Evolutionary conservation across 805 yeast species (phyloP), one percentile per base, ranked within the genome.

Genomic region (Cephaloascus albidus): DNA sequence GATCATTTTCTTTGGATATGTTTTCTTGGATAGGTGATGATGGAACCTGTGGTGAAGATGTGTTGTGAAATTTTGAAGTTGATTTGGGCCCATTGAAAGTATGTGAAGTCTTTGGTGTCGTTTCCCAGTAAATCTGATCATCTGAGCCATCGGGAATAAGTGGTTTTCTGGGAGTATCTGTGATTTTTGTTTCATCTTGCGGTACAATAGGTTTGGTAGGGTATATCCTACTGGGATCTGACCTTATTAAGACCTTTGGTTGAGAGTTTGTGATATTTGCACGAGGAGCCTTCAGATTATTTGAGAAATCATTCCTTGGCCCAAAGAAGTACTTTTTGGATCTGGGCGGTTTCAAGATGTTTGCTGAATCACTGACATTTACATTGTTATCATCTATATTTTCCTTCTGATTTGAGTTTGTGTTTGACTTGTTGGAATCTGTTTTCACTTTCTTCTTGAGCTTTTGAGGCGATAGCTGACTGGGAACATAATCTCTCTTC

Each of bases 51-150:
- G 6, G 28, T 12, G 28, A 23, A 17, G 36, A 14, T 33, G 38
- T 37, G 27, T 38, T 23, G 28, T 8, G 10, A 23, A 8, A 6
- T 12, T 23, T 23, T 6, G 6, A 8, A 6, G 6, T 12, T 31
- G 37, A 16, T 20, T 34, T 10, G n/a, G n/a, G n/a, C n/a, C n/a
- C n/a, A n/a, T n/a, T n/a, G n/a, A n/a, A n/a, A n/a, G n/a, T n/a
- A 26, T 36, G 26, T n/a, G 37, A 45, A 27, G 48, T 44, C n/a
- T 45, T 48, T 20, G 74, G 73, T 4, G 71, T 63, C 12, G 52
- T 51, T 14, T 59, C 67, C 75, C 75, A 70, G 37, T 55, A 58
- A 8, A 60, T 58, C 18, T 52, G 54, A 38, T 60, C 65, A 36
- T 60, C 64, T 1, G 63, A 55, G 32, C 66, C 10, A 12, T 23